A percentile compares a stretch with the other conserved stretches of the same genome.
Evolutionary conservation across 2,329 filamentous ascomycete species (phyloP).

Genomic region (Fusarium floridanum): DNA sequence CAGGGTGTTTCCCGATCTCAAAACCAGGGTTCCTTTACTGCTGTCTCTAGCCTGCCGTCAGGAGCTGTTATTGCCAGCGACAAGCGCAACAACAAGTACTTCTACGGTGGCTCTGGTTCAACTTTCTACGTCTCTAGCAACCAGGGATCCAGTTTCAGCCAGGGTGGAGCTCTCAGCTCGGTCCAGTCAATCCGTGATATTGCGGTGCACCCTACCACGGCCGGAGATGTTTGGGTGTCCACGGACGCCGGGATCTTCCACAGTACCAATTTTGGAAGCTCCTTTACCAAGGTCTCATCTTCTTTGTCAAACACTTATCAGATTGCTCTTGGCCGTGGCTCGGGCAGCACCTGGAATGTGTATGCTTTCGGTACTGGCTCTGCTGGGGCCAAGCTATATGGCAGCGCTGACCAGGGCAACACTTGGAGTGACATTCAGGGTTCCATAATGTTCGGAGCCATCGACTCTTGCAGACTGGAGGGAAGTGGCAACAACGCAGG

Average conservation of each 20-base stretch:
- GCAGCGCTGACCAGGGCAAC: slow-evolving; percentile 57
- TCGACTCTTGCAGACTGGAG: slow-evolving; percentile 55
- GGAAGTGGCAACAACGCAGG: slow-evolving; percentile 61
- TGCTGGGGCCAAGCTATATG: slow-evolving; percentile 60
- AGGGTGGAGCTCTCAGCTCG: slow-evolving; percentile 53
- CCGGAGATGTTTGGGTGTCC: slow-evolving; percentile 72
- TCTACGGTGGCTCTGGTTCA: slow-evolving; percentile 63
- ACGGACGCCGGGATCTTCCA: slow-evolving; percentile 67
- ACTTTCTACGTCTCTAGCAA: slow-evolving; percentile 66
- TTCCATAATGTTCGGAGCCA: slow-evolving; percentile 57
- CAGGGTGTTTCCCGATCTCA: slow-evolving; percentile 58
- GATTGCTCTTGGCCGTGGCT: slow-evolving; percentile 59
- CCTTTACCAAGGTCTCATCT: slow-evolving; percentile 57
- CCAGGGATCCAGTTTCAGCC: slow-evolving; percentile 60
- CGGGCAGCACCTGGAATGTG: slow-evolving; percentile 57
- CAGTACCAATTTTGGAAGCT: slow-evolving; percentile 63
- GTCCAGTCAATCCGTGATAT: slow-evolving; percentile 66
- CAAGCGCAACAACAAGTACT: slow-evolving; percentile 64
- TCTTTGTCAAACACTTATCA: slow-evolving; percentile 56
- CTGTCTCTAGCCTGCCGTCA: slow-evolving; percentile 59
- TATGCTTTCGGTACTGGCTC: slow-evolving; percentile 62
- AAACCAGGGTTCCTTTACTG: slow-evolving; percentile 57
- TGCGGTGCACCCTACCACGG: slow-evolving; percentile 66
- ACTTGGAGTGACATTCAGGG: slow-evolving; percentile 64
- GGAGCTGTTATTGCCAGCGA: slow-evolving; percentile 66